Conservation (phyloP, 768 basidiomycete species). For the Asterophora parasitica region DNA sequence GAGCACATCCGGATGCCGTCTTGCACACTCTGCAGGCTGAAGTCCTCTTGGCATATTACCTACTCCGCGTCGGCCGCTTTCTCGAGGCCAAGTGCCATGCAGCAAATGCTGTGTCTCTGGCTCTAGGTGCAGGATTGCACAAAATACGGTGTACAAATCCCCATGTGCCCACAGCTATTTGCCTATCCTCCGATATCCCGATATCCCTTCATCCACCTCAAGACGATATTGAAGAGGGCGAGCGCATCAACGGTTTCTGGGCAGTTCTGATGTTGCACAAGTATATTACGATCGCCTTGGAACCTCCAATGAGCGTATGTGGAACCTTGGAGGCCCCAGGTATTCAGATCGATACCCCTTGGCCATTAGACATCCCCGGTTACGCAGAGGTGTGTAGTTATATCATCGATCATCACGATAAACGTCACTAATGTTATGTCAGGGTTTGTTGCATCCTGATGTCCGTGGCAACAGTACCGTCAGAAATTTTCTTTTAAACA, state of each 20-base stretch:
- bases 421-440: constrained; percentile 12
- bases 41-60: constrained; percentile 61
- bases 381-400: constrained; percentile 32
- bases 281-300: constrained; percentile 48
- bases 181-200: constrained; percentile 38
- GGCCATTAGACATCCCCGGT: constrained; percentile 40
- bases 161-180: constrained; percentile 30
- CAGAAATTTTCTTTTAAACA: constrained; percentile 41
- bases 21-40: constrained; percentile 57
- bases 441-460: constrained; percentile 43
- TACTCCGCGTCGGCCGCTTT: constrained; percentile 53
- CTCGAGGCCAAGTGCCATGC: constrained; percentile 59
- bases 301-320: constrained; percentile 48
- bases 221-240: constrained; percentile 55
- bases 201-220: constrained; percentile 35
- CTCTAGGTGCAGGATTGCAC: constrained; percentile 44
- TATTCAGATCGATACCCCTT: constrained; percentile 48
- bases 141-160: constrained; percentile 35
- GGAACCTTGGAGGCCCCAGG: constrained; percentile 49
- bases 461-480: constrained; percentile 44
- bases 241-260: constrained; percentile 67
- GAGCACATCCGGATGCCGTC: constrained; percentile 44
- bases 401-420: constrained; percentile 4
- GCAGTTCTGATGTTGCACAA: constrained; percentile 55
- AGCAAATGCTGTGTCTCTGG: constrained; percentile 48